Base-by-base conservation (phyloP, 768 basidiomycete genomes). In the Pleurotus tuoliensis region DNA sequence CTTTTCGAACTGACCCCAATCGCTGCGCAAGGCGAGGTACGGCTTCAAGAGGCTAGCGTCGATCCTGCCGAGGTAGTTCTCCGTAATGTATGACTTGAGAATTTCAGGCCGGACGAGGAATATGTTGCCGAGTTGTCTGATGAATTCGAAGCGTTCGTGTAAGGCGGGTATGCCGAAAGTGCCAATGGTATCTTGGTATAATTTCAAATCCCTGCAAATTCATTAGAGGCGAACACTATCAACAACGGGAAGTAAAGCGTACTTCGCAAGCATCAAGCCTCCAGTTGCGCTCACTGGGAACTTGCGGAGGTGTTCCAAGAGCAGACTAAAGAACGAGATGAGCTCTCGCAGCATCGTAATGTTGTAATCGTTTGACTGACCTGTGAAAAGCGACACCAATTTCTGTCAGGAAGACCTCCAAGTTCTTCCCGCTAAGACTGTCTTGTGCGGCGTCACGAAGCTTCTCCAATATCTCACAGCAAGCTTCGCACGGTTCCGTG, bases 241-340 rank as follows among this genome's bases (percentile, higher is more conserved):
- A n/a, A n/a, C n/a, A n/a, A n/a, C n/a, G n/a, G n/a, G n/a, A n/a
- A n/a, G n/a, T n/a, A n/a, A n/a, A 13, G 43, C 54, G 58, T 61
- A 95, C 94, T 98, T 99, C 20, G 97, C 96, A 40, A 99, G 86
- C 92, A 98, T 96, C 51, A 99, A 76, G 13, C 96, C 97, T 41
- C 97, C 97, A 1, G 94, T 94, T 0, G 95, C 94, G 62, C 89
- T 97, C 53, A 99, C 94, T 2, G 94, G 92, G 74, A 98, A 98
- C 72, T 93, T 98, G 66, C 90, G 89, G 56, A 97, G 78, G 67
- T 99, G 97, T 40, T 98, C 97, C 48, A 99, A 79, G 5, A 99
- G 80, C 11, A 95, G 78, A 57, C 96, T n/a, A n/a, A n/a, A n/a
- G n/a, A n/a, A n/a, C n/a, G n/a, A n/a, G n/a, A n/a, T n/a, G n/a